Conservation (phyloP, 257 asterid species). For the Avicennia marina region DNA sequence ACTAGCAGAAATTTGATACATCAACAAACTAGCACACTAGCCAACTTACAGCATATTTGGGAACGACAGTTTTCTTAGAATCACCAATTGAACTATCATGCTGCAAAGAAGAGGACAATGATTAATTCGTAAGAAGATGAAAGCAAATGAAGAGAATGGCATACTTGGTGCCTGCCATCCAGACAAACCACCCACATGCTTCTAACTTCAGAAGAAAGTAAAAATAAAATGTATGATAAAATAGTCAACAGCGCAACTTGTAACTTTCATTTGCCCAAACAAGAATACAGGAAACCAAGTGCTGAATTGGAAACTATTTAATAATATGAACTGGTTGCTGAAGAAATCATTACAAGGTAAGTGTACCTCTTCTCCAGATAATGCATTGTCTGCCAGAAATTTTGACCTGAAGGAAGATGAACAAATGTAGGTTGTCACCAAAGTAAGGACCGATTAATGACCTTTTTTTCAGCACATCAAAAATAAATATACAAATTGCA, state of each 20-base stretch:
- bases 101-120: slow-evolving; percentile 35
- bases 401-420: slow-evolving; percentile 29
- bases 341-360: slow-evolving; percentile 6
- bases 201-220: neutral
- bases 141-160: slow-evolving; percentile 8
- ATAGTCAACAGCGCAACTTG: neutral
- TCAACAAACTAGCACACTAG: slow-evolving; percentile 2
- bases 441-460: neutral
- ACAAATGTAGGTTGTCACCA: slow-evolving; percentile 7
- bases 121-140: slow-evolving; percentile 11
- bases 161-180: neutral
- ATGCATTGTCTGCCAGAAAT: slow-evolving; percentile 20
- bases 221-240: neutral
- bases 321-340: neutral
- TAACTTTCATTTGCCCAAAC: neutral
- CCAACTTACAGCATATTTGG: slow-evolving; percentile 84
- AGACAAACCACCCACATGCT: slow-evolving; percentile 1
- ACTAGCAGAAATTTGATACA: slow-evolving; percentile 10
- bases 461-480: neutral
- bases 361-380: slow-evolving; percentile 35
- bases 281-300: neutral
- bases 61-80: slow-evolving; percentile 46
- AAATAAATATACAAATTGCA: neutral
- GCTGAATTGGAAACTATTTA: neutral
- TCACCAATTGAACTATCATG: slow-evolving; percentile 30